Base-by-base conservation (phyloP, 192 early-diverging fungal species). In the Geranomyces michiganensis region DNA sequence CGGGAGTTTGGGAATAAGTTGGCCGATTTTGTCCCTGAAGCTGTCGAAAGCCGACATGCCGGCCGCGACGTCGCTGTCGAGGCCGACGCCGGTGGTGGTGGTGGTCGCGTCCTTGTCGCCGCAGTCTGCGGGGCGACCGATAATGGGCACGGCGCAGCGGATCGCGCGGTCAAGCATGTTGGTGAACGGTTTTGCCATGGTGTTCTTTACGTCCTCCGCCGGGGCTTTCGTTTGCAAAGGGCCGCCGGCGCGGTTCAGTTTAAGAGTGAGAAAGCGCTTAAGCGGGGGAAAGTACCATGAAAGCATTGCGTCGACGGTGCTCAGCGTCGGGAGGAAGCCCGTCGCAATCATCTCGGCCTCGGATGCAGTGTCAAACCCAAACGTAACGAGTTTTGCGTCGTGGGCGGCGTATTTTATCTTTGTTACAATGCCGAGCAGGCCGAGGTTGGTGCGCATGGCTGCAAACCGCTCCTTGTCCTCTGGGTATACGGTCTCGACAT, bases 221-320 rank as follows among this genome's bases (percentile, higher is more conserved):
- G 51, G 15, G 36, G 36, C 36, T 41, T 41, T 41, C 5, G 36
- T 12, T 12, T 24, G 12, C 14, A 9, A 24, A n/a, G 55, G 14
- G 55, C 24, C 24, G 55, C 24, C 55, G 55, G 24, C 24, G 55
- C 31, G 58, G 30, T 26, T 19, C 58, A 60, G 7, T 27, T 60
- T 60, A 27, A 32, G 17, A 32, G 31, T 26, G 4, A 32, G 22
- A 27, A 14, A 17, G 27, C 27, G 22, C 30, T 60, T 26, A 4
- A 60, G 31, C 27, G 58, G 31, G 58, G 58, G 58, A 27, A 60
- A 31, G 58, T 30, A 60, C 58, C 58, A 60, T 2, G 27, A 7
- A 4, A 60, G 22, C 58, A 32, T 60, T 27, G 27, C 22, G 58
- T 26, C 58, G 22, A 5, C 7, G 15, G 2, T 60, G 17, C 29